Conservation (phyloP, 352 stramenopile species). For the Aphanomyces astaci region DNA sequence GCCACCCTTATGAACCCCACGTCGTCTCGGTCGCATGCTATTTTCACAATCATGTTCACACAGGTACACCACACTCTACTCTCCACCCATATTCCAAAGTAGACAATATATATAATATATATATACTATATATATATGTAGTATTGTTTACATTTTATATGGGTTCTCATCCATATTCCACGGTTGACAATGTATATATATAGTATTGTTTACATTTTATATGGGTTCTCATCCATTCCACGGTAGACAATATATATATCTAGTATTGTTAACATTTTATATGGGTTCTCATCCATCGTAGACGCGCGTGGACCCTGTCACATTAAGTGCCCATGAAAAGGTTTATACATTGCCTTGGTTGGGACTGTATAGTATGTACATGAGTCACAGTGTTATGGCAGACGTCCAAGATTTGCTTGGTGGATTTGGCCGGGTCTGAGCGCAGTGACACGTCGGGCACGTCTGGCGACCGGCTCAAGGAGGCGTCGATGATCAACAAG, state of each 20-base stretch:
- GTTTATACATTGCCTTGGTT: slow-evolving; percentile 28
- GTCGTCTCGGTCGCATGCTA: slow-evolving; percentile 92
- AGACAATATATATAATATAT: too few species aligned
- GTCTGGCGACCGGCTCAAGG: slow-evolving; percentile 81
- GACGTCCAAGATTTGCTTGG: slow-evolving; percentile 82
- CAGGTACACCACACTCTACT: slow-evolving; percentile 28
- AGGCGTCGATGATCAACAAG: slow-evolving; percentile 90
- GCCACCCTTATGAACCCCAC: slow-evolving; percentile 95
- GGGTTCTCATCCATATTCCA: too few species aligned
- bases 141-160: too few species aligned
- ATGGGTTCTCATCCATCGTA: too few species aligned
- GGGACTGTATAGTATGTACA: background rate
- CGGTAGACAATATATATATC: too few species aligned
- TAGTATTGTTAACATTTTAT: too few species aligned
- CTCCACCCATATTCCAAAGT: too few species aligned
- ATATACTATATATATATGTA: background rate
- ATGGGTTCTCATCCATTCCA: too few species aligned
- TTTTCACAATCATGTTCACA: slow-evolving; percentile 94
- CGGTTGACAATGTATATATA: too few species aligned
- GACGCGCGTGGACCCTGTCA: slow-evolving; percentile 51
- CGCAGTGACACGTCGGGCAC: slow-evolving; percentile 71
- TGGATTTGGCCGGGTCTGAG: slow-evolving; percentile 78
- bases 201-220: too few species aligned
- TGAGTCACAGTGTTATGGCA: slow-evolving; percentile 26
- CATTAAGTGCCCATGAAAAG: slow-evolving; percentile 58